Percentiles rank a stretch among this genome's conserved stretches.
These are phyloP conservation scores for Moesziomyces antarcticus DNA, from an alignment of 1,284 basidiomycete species.

Conservation along the genomic window DNA sequence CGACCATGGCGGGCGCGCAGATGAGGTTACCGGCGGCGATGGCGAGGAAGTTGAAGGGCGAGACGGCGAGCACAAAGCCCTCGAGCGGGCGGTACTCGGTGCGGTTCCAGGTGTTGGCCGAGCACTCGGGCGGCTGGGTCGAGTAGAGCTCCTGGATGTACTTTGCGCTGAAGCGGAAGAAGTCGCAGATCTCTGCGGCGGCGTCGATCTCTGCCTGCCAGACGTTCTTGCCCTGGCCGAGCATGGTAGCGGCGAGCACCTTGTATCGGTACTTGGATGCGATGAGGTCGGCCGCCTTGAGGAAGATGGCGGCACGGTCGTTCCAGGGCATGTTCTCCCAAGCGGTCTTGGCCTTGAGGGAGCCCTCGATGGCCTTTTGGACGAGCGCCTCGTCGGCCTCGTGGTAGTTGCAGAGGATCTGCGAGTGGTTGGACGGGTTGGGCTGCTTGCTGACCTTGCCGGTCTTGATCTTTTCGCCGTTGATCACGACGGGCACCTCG, in stretches of 20 bases:
- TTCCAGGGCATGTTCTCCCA: slow-evolving; percentile 97
- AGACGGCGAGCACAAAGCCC: slow-evolving; percentile 96
- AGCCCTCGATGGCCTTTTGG: slow-evolving; percentile 83
- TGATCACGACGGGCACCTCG: slow-evolving; percentile 90
- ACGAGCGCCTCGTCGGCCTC: slow-evolving; percentile 80
- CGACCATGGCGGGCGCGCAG: slow-evolving; percentile 85
- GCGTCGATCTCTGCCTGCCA: slow-evolving; percentile 99
- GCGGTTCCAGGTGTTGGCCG: slow-evolving; percentile 92
- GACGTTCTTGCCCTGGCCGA: slow-evolving; percentile 98
- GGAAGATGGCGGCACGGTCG: slow-evolving; percentile 95
- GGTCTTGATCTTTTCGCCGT: slow-evolving; percentile 88
- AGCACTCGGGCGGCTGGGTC: slow-evolving; percentile 88
- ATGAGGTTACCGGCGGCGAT: slow-evolving; percentile 63
- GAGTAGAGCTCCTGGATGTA: slow-evolving; percentile 94
- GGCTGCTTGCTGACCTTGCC: slow-evolving; percentile 74
- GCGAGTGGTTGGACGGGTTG: slow-evolving; percentile 72
- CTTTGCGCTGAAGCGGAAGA: slow-evolving; percentile 95
- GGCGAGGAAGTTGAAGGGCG: slow-evolving; percentile 90
- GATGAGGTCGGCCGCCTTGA: slow-evolving; percentile 85
- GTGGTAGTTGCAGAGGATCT: slow-evolving; percentile 85
- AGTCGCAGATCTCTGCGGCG: slow-evolving; percentile 93
- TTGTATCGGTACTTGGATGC: slow-evolving; percentile 91
- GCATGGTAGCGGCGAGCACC: slow-evolving; percentile 94
- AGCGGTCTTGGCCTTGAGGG: slow-evolving; percentile 82
- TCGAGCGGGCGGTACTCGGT: slow-evolving; percentile 95